Base-by-base conservation (phyloP, 2,329 filamentous ascomycete species). In the Botrytis fabae region DNA sequence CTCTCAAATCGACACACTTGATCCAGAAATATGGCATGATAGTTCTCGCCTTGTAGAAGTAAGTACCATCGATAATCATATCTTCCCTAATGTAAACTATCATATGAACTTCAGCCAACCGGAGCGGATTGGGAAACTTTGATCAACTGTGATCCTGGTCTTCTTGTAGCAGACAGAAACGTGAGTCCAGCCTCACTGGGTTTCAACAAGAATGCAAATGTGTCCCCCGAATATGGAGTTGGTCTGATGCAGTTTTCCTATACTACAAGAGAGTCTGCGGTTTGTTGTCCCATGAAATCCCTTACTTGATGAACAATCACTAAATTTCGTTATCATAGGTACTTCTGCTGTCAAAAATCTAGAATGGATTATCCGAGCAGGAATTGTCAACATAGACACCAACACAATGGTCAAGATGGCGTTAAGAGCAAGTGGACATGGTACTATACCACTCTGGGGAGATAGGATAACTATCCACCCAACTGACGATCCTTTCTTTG, bases 171-270 rank as follows among this genome's bases (percentile, higher is more conserved):
- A 2, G 60, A 62, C 60, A 40, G 2, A 4, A 62, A 62, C n/a
- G 25, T 9, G 2, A 62, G 60, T n/a, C 60, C 60, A 40, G 38
- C 35, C 25, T 38, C 25, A 10, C 16, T 5, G 4, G 38, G 14
- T 28, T n/a, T 18, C 14, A 42, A 25, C 38, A 42, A 62, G 14
- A 40, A n/a, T n/a, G 22, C 60, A 3, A 2, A 6, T 3, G 22
- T 6, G 2, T 2, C 14, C 12, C 60, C 7, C 60, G 60, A 1
- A 62, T 62, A 62, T 62, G 60, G 60, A 62, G 22, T 42, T 62
- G 60, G 60, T 62, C 60, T 40, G 60, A 62, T 40, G 38, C 60
- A 28, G 60, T 25, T n/a, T 62, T 62, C 60, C 7, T 62, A 42
- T 42, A 42, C 60, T 62, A 62, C 8, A 62, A 62, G 38, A n/a